These are phyloP conservation scores for Penstemon eatonii DNA, from an alignment of 257 asterid genomes.

Conservation along the genomic window DNA sequence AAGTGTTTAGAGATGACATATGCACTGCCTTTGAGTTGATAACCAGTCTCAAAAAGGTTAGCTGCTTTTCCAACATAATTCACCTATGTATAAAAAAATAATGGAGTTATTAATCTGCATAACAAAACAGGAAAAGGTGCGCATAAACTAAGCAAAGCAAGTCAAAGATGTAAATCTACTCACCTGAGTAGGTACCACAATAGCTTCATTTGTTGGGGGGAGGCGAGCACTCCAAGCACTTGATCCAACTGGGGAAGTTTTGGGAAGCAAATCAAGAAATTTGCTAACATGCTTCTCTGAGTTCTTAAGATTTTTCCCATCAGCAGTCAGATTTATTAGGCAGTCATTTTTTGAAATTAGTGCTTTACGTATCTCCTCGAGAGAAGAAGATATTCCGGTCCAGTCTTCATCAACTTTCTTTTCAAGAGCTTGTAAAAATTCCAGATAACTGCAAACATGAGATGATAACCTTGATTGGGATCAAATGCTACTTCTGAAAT, in stretches of 20 bases:
- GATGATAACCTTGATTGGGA: constrained; percentile 14
- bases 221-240: constrained; percentile 61
- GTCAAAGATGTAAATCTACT: constrained; percentile 20
- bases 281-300: constrained; percentile 70
- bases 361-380: constrained; percentile 84
- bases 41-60: constrained; percentile 79
- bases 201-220: constrained; percentile 80
- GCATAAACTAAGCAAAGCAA: constrained; percentile 12
- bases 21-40: constrained; percentile 91
- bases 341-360: constrained; percentile 76
- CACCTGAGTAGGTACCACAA: constrained; percentile 97
- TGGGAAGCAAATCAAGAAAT: constrained; percentile 90
- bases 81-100: constrained; percentile 50
- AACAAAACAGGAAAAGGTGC: constrained; percentile 1
- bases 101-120: constrained; percentile 8
- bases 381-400: constrained; percentile 79
- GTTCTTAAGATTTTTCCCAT: constrained; percentile 64
- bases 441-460: constrained; percentile 78
- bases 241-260: constrained; percentile 52
- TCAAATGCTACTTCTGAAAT: constrained; percentile 9
- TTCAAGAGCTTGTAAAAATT: constrained; percentile 76
- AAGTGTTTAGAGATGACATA: constrained; percentile 84
- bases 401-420: constrained; percentile 76
- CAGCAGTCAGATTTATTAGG: constrained; percentile 88
- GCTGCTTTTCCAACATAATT: constrained; percentile 99